Conservation (phyloP, 2,329 filamentous ascomycete species). For the Harringtonia lauricola region DNA sequence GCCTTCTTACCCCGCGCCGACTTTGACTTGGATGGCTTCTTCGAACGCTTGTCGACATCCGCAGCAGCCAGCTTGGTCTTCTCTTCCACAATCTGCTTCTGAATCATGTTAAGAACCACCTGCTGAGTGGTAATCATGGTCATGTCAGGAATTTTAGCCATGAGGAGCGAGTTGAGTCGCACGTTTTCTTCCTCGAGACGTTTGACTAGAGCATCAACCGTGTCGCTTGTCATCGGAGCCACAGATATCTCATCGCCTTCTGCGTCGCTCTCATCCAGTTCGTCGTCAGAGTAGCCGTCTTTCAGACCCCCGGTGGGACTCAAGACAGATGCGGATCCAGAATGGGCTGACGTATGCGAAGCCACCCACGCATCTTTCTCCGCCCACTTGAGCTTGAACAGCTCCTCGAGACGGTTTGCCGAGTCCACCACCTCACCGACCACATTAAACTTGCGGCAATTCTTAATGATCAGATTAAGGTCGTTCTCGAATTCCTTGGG, state of each 20-base stretch:
- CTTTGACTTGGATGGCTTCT: slow-evolving; percentile 39
- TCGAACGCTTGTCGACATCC: slow-evolving; percentile 46
- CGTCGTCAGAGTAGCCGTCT: slow-evolving; percentile 62
- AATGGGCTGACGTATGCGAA: slow-evolving; percentile 44
- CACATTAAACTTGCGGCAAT: slow-evolving; percentile 84
- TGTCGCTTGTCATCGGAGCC: slow-evolving; percentile 26
- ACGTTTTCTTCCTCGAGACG: slow-evolving; percentile 44
- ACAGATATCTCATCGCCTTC: slow-evolving; percentile 45
- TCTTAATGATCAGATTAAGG: slow-evolving; percentile 71
- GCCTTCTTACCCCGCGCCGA: slow-evolving; percentile 43
- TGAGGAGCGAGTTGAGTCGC: slow-evolving; percentile 44
- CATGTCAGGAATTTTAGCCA: slow-evolving; percentile 37
- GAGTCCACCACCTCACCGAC: slow-evolving; percentile 22
- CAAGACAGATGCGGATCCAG: not conserved
- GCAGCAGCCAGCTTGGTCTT: slow-evolving; percentile 47
- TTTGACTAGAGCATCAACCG: slow-evolving; percentile 40
- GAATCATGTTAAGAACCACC: slow-evolving; percentile 51
- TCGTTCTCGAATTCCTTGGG: slow-evolving; percentile 81
- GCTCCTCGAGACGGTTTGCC: slow-evolving; percentile 60
- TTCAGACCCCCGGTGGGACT: slow-evolving; percentile 43
- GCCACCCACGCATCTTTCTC: slow-evolving; percentile 75
- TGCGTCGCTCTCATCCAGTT: slow-evolving; percentile 55
- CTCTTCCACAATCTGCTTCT: slow-evolving; percentile 64
- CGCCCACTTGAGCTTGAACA: slow-evolving; percentile 67
- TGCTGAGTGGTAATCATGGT: slow-evolving; percentile 45